Conservation (phyloP, 768 basidiomycete genomes). For the Cystobasidium onofrii region DNA sequence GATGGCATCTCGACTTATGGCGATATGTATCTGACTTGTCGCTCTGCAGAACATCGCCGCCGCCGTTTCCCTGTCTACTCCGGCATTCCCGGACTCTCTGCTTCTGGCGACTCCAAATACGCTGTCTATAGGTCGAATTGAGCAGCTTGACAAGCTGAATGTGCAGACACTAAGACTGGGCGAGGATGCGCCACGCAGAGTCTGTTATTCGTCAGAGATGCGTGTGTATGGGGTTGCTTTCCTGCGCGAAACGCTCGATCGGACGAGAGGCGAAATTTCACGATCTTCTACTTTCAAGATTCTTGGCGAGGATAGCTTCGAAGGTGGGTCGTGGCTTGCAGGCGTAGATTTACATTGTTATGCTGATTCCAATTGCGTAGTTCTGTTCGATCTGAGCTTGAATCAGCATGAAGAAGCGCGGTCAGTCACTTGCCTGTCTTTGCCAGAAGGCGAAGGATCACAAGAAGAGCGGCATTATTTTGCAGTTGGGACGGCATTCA, state of each 20-base stretch:
- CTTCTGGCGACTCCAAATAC: slow-evolving; percentile 54
- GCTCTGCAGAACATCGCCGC: slow-evolving; percentile 52
- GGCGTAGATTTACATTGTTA: neutral
- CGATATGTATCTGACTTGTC: neutral
- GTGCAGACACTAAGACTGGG: slow-evolving; percentile 67
- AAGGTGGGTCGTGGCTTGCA: slow-evolving; percentile 50
- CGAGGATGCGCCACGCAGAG: slow-evolving; percentile 60
- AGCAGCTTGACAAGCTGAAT: slow-evolving; percentile 67
- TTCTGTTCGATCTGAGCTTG: neutral
- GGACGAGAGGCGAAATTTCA: slow-evolving; percentile 52
- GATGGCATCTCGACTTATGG: neutral
- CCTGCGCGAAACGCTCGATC: slow-evolving; percentile 52
- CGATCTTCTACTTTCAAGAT: slow-evolving; percentile 58
- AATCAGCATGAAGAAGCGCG: neutral
- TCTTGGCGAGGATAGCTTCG: slow-evolving; percentile 59
- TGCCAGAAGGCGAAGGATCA: slow-evolving; percentile 32
- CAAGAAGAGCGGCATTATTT: slow-evolving; percentile 39
- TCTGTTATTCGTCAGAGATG: slow-evolving; percentile 55
- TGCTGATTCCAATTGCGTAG: neutral
- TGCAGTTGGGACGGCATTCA: slow-evolving; percentile 48
- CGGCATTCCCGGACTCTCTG: slow-evolving; percentile 53
- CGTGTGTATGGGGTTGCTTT: slow-evolving; percentile 63
- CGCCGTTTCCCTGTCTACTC: slow-evolving; percentile 52
- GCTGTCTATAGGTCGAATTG: slow-evolving; percentile 60
- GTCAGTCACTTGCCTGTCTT: slow-evolving; percentile 13